These are phyloP conservation scores for Saraca asoca DNA, from an alignment of 331 rosid genomes.

Conservation along the genomic window DNA sequence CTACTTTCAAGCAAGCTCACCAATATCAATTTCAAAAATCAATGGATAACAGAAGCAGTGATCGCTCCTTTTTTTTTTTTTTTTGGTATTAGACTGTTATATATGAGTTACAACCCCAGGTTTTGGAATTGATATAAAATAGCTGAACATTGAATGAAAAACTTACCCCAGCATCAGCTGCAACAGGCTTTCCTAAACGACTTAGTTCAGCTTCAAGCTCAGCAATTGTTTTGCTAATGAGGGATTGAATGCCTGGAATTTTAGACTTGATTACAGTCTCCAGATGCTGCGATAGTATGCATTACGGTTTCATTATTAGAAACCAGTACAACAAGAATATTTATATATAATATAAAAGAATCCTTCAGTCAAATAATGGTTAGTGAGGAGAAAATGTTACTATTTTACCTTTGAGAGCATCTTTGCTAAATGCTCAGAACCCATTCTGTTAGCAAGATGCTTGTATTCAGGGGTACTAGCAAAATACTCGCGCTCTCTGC, in stretches of 20 bases:
- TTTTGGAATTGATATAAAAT: background rate
- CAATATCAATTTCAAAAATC: slow-evolving; percentile 18
- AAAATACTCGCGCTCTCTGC: slow-evolving; percentile 84
- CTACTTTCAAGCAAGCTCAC: slow-evolving; percentile 3
- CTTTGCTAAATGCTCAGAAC: slow-evolving; percentile 93
- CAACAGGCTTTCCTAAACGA: slow-evolving; percentile 88
- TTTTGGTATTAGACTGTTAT: background rate
- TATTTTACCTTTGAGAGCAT: slow-evolving; percentile 79
- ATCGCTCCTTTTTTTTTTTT: background rate
- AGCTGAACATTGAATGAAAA: slow-evolving; percentile 20
- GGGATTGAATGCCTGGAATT: slow-evolving; percentile 92
- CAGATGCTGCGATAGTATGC: slow-evolving; percentile 68
- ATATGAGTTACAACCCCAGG: background rate
- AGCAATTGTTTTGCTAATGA: slow-evolving; percentile 75
- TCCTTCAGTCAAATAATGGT: background rate
- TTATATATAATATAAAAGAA: background rate
- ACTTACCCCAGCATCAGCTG: slow-evolving; percentile 89
- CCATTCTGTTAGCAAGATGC: slow-evolving; percentile 91
- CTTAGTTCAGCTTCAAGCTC: slow-evolving; percentile 86
- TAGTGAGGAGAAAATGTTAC: background rate
- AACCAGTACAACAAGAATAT: slow-evolving; percentile 4
- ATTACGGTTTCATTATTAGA: slow-evolving; percentile 20
- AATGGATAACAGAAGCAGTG: background rate
- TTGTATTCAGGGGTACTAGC: slow-evolving; percentile 79
- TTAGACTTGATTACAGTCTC: slow-evolving; percentile 96